Conservation (phyloP, 164 flowering plant genomes). For the Annona cherimola region DNA sequence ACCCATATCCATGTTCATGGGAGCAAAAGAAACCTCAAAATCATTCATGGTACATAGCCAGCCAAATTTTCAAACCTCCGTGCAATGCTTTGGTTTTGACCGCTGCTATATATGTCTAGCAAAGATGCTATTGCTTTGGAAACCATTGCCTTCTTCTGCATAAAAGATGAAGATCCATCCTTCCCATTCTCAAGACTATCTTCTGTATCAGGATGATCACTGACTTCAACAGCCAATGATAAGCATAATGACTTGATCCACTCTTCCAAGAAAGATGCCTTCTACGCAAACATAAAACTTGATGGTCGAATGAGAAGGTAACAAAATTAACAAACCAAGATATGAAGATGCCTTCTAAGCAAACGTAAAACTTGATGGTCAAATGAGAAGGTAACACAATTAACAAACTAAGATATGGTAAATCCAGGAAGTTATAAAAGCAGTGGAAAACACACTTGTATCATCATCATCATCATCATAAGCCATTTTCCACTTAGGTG, state of each 20-base stretch:
- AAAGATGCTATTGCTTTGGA: conserved; percentile 48
- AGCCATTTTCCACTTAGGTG: no score
- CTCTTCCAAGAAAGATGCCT: conserved; percentile 64
- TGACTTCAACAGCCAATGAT: conserved; percentile 30
- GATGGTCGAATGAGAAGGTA: background rate
- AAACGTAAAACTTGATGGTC: background rate
- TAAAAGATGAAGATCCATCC: conserved; percentile 10
- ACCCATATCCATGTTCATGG: no score
- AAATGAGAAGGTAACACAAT: background rate
- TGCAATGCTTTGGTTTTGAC: conserved; percentile 31
- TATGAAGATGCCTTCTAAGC: conserved; percentile 32
- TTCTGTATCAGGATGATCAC: conserved; percentile 20
- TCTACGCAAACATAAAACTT: conserved; percentile 28
- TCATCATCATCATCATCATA: no score
- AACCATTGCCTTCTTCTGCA: conserved; percentile 53
- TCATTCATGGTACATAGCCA: conserved; percentile 16
- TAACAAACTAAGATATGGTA: background rate
- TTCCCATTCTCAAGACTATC: conserved; percentile 19
- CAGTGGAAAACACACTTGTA: background rate
- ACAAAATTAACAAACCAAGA: background rate
- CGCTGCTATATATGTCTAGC: conserved; percentile 38
- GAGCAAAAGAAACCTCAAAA: no score
- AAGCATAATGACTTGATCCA: conserved; percentile 57
- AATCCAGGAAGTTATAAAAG: background rate
- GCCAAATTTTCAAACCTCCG: conserved; percentile 45